Evolutionary conservation across 1,284 basidiomycete species (phyloP).

Genomic region (Mycosarcoma mackinlayi): DNA sequence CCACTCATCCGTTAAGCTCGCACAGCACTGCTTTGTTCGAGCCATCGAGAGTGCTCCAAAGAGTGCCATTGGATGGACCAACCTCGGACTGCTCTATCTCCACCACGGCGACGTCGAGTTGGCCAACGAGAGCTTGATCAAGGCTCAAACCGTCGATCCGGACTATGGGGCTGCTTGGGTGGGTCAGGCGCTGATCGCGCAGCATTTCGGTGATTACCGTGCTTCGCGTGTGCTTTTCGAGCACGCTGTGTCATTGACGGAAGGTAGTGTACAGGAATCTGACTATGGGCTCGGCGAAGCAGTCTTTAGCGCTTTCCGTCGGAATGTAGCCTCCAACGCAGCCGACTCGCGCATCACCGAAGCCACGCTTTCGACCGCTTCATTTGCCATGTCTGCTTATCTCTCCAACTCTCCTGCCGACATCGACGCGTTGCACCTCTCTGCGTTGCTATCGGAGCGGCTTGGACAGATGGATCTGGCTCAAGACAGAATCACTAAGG

Average conservation of each 20-base stretch:
- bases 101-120: slow-evolving; percentile 82
- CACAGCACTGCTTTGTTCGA: slow-evolving; percentile 92
- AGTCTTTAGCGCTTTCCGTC: slow-evolving; percentile 73
- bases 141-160: slow-evolving; percentile 90
- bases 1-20: slow-evolving; percentile 75
- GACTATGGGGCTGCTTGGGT: slow-evolving; percentile 92
- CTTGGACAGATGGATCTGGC: slow-evolving; percentile 79
- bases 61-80: slow-evolving; percentile 78
- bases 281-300: slow-evolving; percentile 82
- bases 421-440: slow-evolving; percentile 82
- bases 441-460: slow-evolving; percentile 85
- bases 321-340: slow-evolving; percentile 72
- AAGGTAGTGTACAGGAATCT: slow-evolving; percentile 78
- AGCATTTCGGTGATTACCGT: slow-evolving; percentile 74
- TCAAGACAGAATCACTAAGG: slow-evolving; percentile 74
- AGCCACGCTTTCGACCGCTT: slow-evolving; percentile 70
- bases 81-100: slow-evolving; percentile 90
- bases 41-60: slow-evolving; percentile 86
- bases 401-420: slow-evolving; percentile 78
- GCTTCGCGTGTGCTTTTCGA: slow-evolving; percentile 81
- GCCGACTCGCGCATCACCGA: slow-evolving; percentile 3
- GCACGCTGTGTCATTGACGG: slow-evolving; percentile 81
- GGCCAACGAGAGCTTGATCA: slow-evolving; percentile 85
- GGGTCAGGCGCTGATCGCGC: slow-evolving; percentile 87
- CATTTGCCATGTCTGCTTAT: slow-evolving; percentile 84